Base-by-base conservation (phyloP, 805 yeast species). In the Komagataella mondaviorum region DNA sequence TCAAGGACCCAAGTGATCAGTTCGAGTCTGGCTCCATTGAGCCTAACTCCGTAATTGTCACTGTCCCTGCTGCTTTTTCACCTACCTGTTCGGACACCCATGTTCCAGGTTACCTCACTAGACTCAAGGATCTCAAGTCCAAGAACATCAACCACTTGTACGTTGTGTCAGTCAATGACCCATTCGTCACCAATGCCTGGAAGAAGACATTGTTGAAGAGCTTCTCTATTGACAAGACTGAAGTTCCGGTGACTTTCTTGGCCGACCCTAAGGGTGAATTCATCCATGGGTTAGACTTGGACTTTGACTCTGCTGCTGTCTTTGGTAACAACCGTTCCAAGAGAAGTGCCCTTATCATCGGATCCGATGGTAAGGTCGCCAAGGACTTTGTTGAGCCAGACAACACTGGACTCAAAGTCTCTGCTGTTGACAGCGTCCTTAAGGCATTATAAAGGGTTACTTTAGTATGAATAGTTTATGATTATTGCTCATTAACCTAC, bases 181-280 rank as follows among this genome's bases (percentile, higher is more conserved):
- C 93, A 2, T 89, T 89, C 65, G 96, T 88, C 49, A 78, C 82
- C 61, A 76, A 78, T 58, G 90, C 93, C 0, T 89, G 96, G 95
- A 79, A 77, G 47, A 76, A 80, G 52, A 60, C 69, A 18, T 60
- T 76, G 44, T 59, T 63, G 20, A 49, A 56, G 4, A 55, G 55
- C 47, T 55, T 61, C 23, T 18, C 36, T 23, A 39, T 44, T 39
- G 45, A 23, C 47, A 47, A 47, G 44, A 47, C 39, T 46, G 44
- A 18, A 14, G 51, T 44, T 16, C 46, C 48, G 30, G 43, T 44
- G 16, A 56, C 58, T 7, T 77, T 85, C 63, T 71, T 88, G 56
- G 88, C 95, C 46, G 96, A 89, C 65, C 83, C 93, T n/a, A 66
- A 71, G 51, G 95, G 85, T 23, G 83, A 79, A 49, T 86, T 88